Evolutionary conservation across 495 filamentous ascomycete species (phyloP), one percentile per base, ranked within the genome.

Genomic region (Lepraria neglecta): DNA sequence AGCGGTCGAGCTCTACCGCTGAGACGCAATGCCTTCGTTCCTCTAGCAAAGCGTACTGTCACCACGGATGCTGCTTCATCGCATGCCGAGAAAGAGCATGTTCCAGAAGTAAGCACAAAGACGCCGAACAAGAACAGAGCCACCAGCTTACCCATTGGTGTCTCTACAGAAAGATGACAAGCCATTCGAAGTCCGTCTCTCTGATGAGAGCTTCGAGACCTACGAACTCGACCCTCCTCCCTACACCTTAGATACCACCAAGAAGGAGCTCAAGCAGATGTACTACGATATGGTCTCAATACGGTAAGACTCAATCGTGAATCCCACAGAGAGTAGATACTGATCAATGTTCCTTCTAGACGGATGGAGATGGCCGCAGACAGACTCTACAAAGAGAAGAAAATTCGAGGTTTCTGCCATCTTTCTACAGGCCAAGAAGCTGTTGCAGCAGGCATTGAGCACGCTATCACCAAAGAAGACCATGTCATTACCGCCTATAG

Each of bases 341-440:
- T 61, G 31, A 63, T n/a, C 28, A 44, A 50, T 12, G 17, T 31
- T 4, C 6, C 17, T 35, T 58, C 56, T 58, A 96, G 94, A 74
- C 95, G 95, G 71, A 96, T 98, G 94, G 94, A 98, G 74, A 96
- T 97, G 94, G 92, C 91, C 65, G 90, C 92, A 77, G 92, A 97
- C 70, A 84, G 91, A 69, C 82, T 97, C 59, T 97, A 97, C 86
- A 97, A 97, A 78, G 91, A 96, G 81, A 97, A 97, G 85, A 96
- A 97, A 83, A 96, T 97, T 72, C 88, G 92, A 62, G 92, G 92
- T 78, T 97, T 97, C 89, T 97, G 92, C 79, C 94, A 98, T 80
- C 77, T 98, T 74, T 98, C 94, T 44, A 94, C 88, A 46, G 94
- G 94, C 62, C 94, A 98, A 80, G 94, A 98, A 80, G 94, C 94